Base-by-base conservation (phyloP, 2,329 filamentous ascomycete species). In the Emmonsiellopsis sp. region DNA sequence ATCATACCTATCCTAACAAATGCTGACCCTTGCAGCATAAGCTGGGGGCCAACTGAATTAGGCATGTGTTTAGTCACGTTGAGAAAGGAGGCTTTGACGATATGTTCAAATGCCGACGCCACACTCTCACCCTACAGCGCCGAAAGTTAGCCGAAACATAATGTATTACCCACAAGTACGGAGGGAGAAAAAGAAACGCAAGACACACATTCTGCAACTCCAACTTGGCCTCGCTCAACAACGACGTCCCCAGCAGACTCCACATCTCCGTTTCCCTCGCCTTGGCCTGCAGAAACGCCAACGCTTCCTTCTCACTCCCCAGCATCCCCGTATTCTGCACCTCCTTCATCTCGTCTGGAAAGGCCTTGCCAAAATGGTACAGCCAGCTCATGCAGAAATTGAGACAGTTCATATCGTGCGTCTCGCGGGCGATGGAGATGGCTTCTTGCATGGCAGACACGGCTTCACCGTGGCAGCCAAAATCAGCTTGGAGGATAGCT, bases 351-450 rank as follows among this genome's bases (percentile, higher is more conserved):
- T 89, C 79, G 51, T 82, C 78, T 0, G 90, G 87, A 61, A 92
- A 90, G 0, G 87, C 83, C 63, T 89, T 88, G n/a, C 86, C 87
- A 62, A 96, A 94, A 65, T 96, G 89, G 63, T 94, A 94, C 2
- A 97, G 77, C 93, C 93, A 98, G 65, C 90, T 95, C 57, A 98
- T 80, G 34, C 90, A 88, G 70, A 95, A 97, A 68, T 96, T 97
- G 54, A 98, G 78, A 65, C 93, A 97, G 3, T 82, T 84, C 76
- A 89, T 88, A 65, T 98, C 93, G 59, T 90, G 85, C 61, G 94
- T 95, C 69, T 97, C 93, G 57, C 92, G 79, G 0, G 93, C 93
- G n/a, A 90, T 95, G 0, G 91, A 85, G 35, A 98, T 90, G 0
- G 92, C 91, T 68, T 97, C 93, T 43, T 95, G 84, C 84, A 98